phyloP scores from a whole-genome alignment of 352 stramenopile species.

The Globisporangium splendens region DNA sequence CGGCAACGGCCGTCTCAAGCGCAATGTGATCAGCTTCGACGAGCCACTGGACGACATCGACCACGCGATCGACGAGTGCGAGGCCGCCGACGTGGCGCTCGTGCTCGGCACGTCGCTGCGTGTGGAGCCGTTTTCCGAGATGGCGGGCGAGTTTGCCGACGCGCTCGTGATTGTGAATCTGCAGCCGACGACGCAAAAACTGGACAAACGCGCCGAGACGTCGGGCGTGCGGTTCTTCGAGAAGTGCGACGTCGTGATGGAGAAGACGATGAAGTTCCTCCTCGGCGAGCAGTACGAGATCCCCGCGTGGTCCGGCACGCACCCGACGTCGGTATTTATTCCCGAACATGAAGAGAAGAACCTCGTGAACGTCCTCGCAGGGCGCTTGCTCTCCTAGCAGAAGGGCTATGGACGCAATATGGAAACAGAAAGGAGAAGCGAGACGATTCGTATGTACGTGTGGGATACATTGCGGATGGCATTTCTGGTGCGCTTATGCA shows the following conservation, averaged over 20 bases:
- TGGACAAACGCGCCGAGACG: constrained; percentile 61
- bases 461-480: not conserved
- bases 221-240: constrained; percentile 69
- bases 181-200: constrained; percentile 60
- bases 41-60: constrained; percentile 79
- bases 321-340: constrained; percentile 57
- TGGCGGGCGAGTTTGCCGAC: constrained; percentile 73
- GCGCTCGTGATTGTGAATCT: constrained; percentile 78
- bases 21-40: constrained; percentile 81
- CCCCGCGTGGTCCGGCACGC: constrained; percentile 51
- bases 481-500: no score
- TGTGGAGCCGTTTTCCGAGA: constrained; percentile 79
- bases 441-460: not conserved
- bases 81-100: constrained; percentile 68
- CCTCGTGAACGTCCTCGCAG: constrained; percentile 78
- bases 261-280: constrained; percentile 69
- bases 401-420: no score
- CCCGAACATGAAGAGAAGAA: constrained; percentile 71
- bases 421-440: not conserved
- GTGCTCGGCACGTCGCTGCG: constrained; percentile 74
- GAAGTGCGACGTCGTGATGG: constrained; percentile 76
- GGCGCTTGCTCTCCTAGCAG: constrained; percentile 35
- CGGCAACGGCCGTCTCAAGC: constrained; percentile 68
- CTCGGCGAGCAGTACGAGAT: constrained; percentile 56
- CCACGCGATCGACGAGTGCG: constrained; percentile 73